Conservation (phyloP, 352 stramenopile species). For the Globisporangium iwayamae region DNA sequence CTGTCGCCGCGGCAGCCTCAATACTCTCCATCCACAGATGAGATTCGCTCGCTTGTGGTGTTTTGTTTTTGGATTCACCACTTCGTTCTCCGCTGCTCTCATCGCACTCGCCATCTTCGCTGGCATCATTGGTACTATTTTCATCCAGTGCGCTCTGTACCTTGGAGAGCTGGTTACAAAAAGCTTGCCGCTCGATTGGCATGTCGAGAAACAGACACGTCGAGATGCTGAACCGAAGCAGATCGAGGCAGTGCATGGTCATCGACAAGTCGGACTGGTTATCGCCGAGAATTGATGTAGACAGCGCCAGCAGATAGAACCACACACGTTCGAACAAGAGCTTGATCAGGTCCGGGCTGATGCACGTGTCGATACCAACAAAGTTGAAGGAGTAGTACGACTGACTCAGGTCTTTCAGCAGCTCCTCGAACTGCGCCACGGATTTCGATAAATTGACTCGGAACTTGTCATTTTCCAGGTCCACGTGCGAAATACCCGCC, state of each 20-base stretch:
- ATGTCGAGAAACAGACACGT: constrained; percentile 83
- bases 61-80: not conserved
- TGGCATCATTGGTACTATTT: constrained; percentile 6
- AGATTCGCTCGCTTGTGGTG: not conserved
- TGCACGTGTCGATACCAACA: constrained; percentile 87
- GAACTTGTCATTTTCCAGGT: constrained; percentile 81
- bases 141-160: constrained; percentile 61
- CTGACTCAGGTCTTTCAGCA: constrained; percentile 81
- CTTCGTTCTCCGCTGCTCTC: not conserved
- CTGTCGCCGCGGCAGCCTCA: constrained; percentile 51
- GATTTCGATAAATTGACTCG: constrained; percentile 59
- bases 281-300: constrained; percentile 81
- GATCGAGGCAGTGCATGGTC: constrained; percentile 77
- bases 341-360: constrained; percentile 90
- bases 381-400: constrained; percentile 88
- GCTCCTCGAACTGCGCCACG: constrained; percentile 76
- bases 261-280: constrained; percentile 73
- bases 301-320: constrained; percentile 91
- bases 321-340: constrained; percentile 92
- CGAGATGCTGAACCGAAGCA: constrained; percentile 78
- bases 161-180: constrained; percentile 72
- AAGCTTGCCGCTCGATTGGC: constrained; percentile 68
- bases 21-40: constrained; percentile 58
- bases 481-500: constrained; percentile 33
- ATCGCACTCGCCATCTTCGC: not conserved